These are phyloP conservation scores for Ophiocytium majus DNA, from an alignment of 352 stramenopile genomes.

Conservation along the genomic window DNA sequence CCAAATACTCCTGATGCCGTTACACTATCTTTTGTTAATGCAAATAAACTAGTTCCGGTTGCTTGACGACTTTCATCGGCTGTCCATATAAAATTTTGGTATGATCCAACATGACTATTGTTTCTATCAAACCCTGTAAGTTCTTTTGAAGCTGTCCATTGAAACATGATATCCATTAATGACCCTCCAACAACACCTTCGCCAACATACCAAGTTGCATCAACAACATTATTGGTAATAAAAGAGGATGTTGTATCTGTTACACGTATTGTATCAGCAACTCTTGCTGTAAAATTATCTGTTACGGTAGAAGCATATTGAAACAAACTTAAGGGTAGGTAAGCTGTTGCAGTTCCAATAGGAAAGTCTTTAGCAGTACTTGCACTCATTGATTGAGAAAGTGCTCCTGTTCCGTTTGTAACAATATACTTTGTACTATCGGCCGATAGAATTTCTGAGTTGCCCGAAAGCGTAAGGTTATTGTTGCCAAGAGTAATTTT, in stretches of 20 bases:
- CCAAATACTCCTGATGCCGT: constrained; percentile 19
- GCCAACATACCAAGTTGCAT: constrained; percentile 19
- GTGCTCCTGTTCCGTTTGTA: constrained; percentile 19
- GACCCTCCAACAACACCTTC: constrained; percentile 18
- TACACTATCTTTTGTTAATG: constrained; percentile 22
- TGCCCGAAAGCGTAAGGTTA: constrained; percentile 19
- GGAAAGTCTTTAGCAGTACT: constrained; percentile 20
- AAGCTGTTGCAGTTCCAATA: constrained; percentile 20
- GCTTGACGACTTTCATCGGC: constrained; percentile 18
- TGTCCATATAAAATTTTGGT: constrained; percentile 22
- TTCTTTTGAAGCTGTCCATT: constrained; percentile 21
- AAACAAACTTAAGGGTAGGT: constrained; percentile 21
- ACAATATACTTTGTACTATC: constrained; percentile 22
- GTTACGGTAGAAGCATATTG: constrained; percentile 20
- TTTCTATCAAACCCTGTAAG: constrained; percentile 21
- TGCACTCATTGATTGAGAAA: constrained; percentile 21
- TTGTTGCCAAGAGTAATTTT: constrained; percentile 22
- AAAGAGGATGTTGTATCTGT: constrained; percentile 21
- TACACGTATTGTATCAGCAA: constrained; percentile 21
- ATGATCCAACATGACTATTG: constrained; percentile 21
- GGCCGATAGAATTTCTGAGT: constrained; percentile 19
- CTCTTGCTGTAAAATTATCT: constrained; percentile 22
- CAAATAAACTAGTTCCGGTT: constrained; percentile 21
- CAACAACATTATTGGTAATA: constrained; percentile 22
- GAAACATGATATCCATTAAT: constrained; percentile 22